A percentile compares a stretch with the other conserved stretches of the same genome.
These are phyloP conservation scores for Phialemoniopsis sp. DNA, from an alignment of 2,329 filamentous ascomycete species.

Conservation along the genomic window DNA sequence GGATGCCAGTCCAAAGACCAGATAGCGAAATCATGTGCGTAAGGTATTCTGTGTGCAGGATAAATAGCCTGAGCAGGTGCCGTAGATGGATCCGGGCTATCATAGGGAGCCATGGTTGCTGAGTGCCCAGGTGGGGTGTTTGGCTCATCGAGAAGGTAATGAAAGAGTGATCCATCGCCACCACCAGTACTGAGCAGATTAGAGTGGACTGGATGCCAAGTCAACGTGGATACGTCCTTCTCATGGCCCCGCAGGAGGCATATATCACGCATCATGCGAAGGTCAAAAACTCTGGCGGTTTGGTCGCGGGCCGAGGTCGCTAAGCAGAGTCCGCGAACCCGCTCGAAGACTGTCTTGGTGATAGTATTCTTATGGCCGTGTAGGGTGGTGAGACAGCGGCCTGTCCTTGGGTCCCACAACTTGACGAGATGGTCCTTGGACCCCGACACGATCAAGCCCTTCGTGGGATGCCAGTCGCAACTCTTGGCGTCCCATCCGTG, in stretches of 20 bases:
- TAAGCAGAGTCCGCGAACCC: slow-evolving; percentile 75
- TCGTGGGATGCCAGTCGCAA: slow-evolving; percentile 96
- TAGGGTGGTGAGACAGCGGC: slow-evolving; percentile 85
- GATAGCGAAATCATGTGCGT: slow-evolving; percentile 90
- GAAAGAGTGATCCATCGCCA: slow-evolving; percentile 82
- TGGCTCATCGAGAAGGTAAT: slow-evolving; percentile 94
- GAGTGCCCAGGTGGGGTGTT: slow-evolving; percentile 75
- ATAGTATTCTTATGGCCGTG: slow-evolving; percentile 98
- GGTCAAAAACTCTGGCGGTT: slow-evolving; percentile 87
- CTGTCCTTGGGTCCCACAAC: slow-evolving; percentile 93
- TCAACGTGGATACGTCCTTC: slow-evolving; percentile 88
- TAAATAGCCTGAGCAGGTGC: slow-evolving; percentile 87
- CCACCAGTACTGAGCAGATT: slow-evolving; percentile 88
- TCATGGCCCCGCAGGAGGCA: slow-evolving; percentile 90
- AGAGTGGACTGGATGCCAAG: slow-evolving; percentile 91
- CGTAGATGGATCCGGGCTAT: slow-evolving; percentile 73
- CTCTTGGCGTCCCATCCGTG: slow-evolving; percentile 98
- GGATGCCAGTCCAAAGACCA: slow-evolving; percentile 99
- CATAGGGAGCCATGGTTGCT: slow-evolving; percentile 75
- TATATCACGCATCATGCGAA: slow-evolving; percentile 98
- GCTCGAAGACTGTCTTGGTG: slow-evolving; percentile 87
- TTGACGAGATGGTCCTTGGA: slow-evolving; percentile 98
- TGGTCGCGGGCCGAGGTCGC: slow-evolving; percentile 93
- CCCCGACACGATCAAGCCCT: slow-evolving; percentile 89
- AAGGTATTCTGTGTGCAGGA: slow-evolving; percentile 81